Conservation (phyloP, 768 basidiomycete genomes). For the Holtermannia corniformis region DNA sequence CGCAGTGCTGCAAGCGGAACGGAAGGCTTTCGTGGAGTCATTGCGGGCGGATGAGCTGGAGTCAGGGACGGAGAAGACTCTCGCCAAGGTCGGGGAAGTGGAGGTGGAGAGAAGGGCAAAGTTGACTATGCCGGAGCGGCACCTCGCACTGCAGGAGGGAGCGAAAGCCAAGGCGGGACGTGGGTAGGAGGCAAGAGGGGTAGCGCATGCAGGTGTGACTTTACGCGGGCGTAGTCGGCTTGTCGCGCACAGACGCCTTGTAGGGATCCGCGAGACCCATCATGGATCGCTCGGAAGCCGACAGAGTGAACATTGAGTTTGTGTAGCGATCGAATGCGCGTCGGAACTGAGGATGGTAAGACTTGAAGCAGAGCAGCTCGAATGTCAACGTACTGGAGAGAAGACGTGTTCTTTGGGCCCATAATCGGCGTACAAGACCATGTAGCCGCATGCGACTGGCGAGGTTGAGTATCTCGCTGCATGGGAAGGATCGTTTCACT, state of each 20-base stretch:
- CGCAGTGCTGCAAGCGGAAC: no score
- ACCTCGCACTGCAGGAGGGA: no score
- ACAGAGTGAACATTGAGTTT: constrained; percentile 10
- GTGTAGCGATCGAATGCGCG: constrained; percentile 7
- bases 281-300: constrained; percentile 14
- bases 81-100: no score
- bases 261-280: constrained; percentile 10
- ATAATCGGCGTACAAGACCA: constrained; percentile 29
- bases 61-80: no score
- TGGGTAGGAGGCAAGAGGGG: no score
- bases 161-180: no score
- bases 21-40: no score
- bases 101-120: no score
- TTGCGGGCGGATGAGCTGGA: no score
- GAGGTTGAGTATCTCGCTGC: not conserved
- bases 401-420: constrained; percentile 31
- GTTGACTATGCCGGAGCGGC: no score
- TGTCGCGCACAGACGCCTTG: not conserved
- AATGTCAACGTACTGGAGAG: constrained; percentile 21
- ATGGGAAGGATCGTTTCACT: constrained; percentile 4
- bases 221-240: not conserved
- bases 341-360: constrained; percentile 6
- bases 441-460: constrained; percentile 23
- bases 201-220: no score
- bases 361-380: not conserved